Evolutionary conservation across 2,329 filamentous ascomycete species (phyloP).

Genomic region (Colletotrichum phormii): DNA sequence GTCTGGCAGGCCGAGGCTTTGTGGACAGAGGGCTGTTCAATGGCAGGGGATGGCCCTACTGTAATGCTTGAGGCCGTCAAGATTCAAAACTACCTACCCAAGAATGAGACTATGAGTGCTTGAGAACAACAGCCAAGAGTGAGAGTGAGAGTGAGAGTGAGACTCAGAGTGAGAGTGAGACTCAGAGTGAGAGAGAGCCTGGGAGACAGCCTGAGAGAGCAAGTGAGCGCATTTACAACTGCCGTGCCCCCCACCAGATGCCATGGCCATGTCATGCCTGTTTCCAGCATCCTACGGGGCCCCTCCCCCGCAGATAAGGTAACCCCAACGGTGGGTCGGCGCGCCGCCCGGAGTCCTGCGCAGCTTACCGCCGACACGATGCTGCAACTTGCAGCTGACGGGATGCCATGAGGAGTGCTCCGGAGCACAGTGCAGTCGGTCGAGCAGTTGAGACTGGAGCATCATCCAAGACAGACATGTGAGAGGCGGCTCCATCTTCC

Average conservation of each 20-base stretch:
- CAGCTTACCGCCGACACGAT: not conserved
- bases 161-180: not conserved
- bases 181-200: not conserved
- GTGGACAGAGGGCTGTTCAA: not conserved
- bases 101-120: not conserved
- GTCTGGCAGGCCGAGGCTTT: not conserved
- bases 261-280: conserved; percentile 25
- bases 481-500: not conserved
- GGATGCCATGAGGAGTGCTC: not conserved
- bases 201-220: not conserved
- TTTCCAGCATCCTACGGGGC: conserved; percentile 10
- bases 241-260: conserved; percentile 30
- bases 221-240: conserved; percentile 19
- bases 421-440: not conserved
- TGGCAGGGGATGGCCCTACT: too few species aligned
- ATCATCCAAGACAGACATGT: too few species aligned
- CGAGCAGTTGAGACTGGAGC: too few species aligned
- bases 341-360: not conserved
- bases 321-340: conserved; percentile 11
- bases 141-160: not conserved
- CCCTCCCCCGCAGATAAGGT: conserved; percentile 30
- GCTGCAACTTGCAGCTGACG: not conserved
- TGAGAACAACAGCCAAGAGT: not conserved
- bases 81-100: not conserved
- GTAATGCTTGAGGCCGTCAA: too few species aligned